A percentile compares a stretch with the other conserved stretches of the same genome.
These are phyloP conservation scores for Diddensiella caesifluorescens DNA, from an alignment of 805 yeast species.

Conservation along the genomic window DNA sequence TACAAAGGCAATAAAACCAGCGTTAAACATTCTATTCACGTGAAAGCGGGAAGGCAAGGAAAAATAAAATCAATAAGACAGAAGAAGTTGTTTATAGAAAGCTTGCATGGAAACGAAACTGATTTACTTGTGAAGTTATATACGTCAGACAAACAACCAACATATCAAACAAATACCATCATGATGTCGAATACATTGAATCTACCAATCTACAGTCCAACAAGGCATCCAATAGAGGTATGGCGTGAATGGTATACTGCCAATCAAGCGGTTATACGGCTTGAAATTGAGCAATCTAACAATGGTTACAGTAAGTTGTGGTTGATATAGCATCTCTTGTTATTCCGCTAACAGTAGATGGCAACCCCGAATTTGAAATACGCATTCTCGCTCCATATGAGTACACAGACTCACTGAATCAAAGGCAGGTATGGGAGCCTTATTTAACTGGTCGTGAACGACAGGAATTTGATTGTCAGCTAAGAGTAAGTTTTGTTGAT, in stretches of 20 bases:
- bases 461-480: slow-evolving; percentile 27
- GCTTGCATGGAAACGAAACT: too few species aligned
- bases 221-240: slow-evolving; percentile 27
- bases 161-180: too few species aligned
- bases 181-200: slow-evolving; percentile 8
- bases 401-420: slow-evolving; percentile 28
- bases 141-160: too few species aligned
- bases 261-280: slow-evolving; percentile 17
- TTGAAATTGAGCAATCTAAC: slow-evolving; percentile 16
- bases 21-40: too few species aligned
- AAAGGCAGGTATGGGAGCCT: slow-evolving; percentile 29
- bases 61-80: too few species aligned
- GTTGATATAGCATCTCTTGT: slow-evolving; percentile 1
- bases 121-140: too few species aligned
- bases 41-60: too few species aligned
- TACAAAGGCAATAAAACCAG: too few species aligned
- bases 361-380: slow-evolving; percentile 7
- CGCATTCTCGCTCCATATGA: slow-evolving; percentile 27
- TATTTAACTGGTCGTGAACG: slow-evolving; percentile 28
- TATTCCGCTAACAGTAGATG: background rate
- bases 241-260: slow-evolving; percentile 30
- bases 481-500: slow-evolving; percentile 24
- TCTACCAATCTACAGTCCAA: slow-evolving; percentile 21
- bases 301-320: slow-evolving; percentile 10
- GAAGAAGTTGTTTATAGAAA: too few species aligned